Percentiles rank a stretch among this genome's conserved stretches.
Evolutionary conservation across 345 rosid species (phyloP).

Genomic region (Corchorus capsularis): DNA sequence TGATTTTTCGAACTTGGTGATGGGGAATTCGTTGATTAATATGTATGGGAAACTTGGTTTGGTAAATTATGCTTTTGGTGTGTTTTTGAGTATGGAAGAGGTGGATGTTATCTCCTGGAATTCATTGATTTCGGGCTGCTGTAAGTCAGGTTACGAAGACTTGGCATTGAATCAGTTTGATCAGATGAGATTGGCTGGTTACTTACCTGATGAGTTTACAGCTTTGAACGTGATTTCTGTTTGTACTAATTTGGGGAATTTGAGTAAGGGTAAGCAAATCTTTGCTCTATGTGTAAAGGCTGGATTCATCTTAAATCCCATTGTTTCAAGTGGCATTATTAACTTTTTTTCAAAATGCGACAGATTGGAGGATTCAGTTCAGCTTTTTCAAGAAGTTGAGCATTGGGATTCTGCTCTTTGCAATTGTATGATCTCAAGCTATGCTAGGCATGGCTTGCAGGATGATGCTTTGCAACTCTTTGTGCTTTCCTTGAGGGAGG

Average conservation of each 20-base stretch:
- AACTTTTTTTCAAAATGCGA: conserved; percentile 81
- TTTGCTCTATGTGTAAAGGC: conserved; percentile 57
- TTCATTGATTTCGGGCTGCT: conserved; percentile 53
- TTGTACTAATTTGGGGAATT: conserved; percentile 51
- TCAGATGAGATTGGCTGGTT: conserved; percentile 48
- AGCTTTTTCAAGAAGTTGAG: conserved; percentile 47
- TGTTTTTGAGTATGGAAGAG: conserved; percentile 54
- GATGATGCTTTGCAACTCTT: conserved; percentile 52
- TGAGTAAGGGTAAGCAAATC: conserved; percentile 71
- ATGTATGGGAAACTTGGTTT: conserved; percentile 66
- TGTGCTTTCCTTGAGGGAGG: conserved; percentile 42
- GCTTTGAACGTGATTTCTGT: conserved; percentile 42
- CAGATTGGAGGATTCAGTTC: conserved; percentile 73
- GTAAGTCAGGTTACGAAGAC: conserved; percentile 45
- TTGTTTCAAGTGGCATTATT: conserved; percentile 71
- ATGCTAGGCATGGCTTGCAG: conserved; percentile 50
- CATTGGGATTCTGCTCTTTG: conserved; percentile 54
- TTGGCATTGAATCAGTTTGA: conserved; percentile 49
- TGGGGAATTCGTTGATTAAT: conserved; percentile 69
- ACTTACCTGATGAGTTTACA: conserved; percentile 57
- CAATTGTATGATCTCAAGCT: conserved; percentile 65
- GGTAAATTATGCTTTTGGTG: conserved; percentile 46
- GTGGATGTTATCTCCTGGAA: conserved; percentile 74
- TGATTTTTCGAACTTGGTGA: conserved; percentile 46
- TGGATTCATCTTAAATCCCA: conserved; percentile 64